A percentile compares a stretch with the other conserved stretches of the same genome.
Conservation (phyloP, 2,329 filamentous ascomycete genomes). For the Ceratocystis colombiana region DNA sequence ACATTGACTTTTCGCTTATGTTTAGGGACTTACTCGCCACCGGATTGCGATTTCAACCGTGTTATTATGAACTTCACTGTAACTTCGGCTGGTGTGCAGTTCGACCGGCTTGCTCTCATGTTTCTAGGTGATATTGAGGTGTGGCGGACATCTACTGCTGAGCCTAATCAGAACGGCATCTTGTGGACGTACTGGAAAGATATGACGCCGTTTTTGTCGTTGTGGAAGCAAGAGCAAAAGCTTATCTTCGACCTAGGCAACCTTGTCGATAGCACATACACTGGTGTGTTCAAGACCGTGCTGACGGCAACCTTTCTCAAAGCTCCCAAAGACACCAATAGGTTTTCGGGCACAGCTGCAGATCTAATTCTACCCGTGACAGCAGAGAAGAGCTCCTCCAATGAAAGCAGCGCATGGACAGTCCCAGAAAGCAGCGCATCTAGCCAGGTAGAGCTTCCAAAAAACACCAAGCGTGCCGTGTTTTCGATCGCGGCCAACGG, state of each 20-base stretch:
- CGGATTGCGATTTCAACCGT: constrained; percentile 59
- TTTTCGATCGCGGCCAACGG: constrained; percentile 69
- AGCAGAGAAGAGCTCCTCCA: constrained; percentile 39
- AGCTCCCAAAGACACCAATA: constrained; percentile 26
- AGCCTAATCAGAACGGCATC: constrained; percentile 62
- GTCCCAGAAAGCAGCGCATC: constrained; percentile 54
- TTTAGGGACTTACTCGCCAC: constrained; percentile 54
- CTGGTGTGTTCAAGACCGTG: constrained; percentile 61
- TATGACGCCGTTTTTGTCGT: constrained; percentile 57
- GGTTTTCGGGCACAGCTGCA: constrained; percentile 36
- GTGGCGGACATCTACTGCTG: constrained; percentile 74
- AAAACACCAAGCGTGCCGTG: constrained; percentile 57
- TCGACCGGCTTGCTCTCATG: constrained; percentile 64
- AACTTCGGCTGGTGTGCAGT: constrained; percentile 60
- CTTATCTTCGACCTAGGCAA: constrained; percentile 75
- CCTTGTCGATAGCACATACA: constrained; percentile 58
- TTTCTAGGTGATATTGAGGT: constrained; percentile 69
- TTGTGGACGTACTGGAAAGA: constrained; percentile 70
- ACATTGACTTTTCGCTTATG: no score
- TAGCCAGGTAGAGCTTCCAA: constrained; percentile 52
- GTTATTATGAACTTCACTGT: constrained; percentile 69
- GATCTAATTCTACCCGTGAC: constrained; percentile 61
- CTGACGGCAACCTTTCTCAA: constrained; percentile 64
- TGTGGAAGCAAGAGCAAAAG: constrained; percentile 61
- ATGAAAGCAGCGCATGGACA: constrained; percentile 55